Percentiles rank a stretch among this genome's conserved stretches.
These are phyloP conservation scores for Huntiella decipiens DNA, from an alignment of 2,329 filamentous ascomycete genomes.

Conservation along the genomic window DNA sequence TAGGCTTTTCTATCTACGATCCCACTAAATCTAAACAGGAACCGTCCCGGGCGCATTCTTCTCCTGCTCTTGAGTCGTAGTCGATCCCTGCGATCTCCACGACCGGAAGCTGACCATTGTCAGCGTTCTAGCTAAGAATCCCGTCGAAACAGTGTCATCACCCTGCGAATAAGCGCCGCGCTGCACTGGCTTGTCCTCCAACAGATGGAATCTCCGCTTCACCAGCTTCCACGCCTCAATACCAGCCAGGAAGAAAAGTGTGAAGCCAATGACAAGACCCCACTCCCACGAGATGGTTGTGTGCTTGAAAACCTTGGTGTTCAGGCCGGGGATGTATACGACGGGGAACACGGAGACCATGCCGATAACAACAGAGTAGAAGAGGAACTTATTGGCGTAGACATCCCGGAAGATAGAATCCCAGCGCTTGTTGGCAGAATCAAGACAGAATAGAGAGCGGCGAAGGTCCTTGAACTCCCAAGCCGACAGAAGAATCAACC, in stretches of 20 bases:
- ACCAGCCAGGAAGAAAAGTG: constrained; percentile 44
- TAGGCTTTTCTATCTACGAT: too few relatives aligned
- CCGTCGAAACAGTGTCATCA: constrained; percentile 22
- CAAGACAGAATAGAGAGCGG: constrained; percentile 50
- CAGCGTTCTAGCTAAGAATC: constrained; percentile 25
- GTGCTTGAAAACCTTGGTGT: constrained; percentile 55
- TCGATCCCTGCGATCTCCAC: constrained; percentile 19
- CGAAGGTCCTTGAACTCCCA: constrained; percentile 63
- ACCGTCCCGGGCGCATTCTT: too few relatives aligned
- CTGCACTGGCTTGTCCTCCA: constrained; percentile 32
- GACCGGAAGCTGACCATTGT: constrained; percentile 33
- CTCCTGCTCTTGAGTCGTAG: too few relatives aligned
- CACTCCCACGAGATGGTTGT: constrained; percentile 56
- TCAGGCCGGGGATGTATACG: constrained; percentile 55
- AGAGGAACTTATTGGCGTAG: constrained; percentile 51
- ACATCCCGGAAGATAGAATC: constrained; percentile 43
- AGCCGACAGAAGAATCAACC: constrained; percentile 53
- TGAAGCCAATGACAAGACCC: constrained; percentile 45
- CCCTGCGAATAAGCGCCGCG: constrained; percentile 34
- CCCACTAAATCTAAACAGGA: too few relatives aligned
- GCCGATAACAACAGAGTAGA: constrained; percentile 44
- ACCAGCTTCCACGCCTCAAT: constrained; percentile 54
- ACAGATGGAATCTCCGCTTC: constrained; percentile 38
- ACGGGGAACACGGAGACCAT: constrained; percentile 45
- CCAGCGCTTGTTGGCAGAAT: constrained; percentile 29